Base-by-base conservation (phyloP, 1,284 basidiomycete genomes). In the Malassezia cuniculi region DNA sequence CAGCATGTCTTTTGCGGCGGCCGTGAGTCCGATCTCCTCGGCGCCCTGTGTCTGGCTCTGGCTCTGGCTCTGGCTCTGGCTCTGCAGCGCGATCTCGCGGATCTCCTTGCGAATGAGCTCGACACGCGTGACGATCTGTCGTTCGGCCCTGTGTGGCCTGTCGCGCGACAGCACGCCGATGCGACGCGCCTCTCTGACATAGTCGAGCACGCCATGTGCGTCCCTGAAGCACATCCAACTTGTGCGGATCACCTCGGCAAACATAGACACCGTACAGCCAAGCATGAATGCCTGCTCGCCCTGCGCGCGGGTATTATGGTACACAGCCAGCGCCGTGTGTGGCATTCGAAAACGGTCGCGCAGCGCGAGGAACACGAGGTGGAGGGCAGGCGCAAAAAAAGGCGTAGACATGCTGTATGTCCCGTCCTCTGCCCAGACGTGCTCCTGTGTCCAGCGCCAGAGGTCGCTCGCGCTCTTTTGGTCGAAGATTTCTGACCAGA, bases 321-420 rank as follows among this genome's bases (percentile, higher is more conserved):
- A 26, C 11, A 62, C 34, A 16, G 52, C 32, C 2, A 64, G 41
- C 17, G 60, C 60, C 0, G 50, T 36, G 15, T 54, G 50, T 6
- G 60, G 60, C 1, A 43, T 36, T 1, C 39, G 46, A 33, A 60
- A 52, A 1, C 51, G 45, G 40, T 64, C 53, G 2, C 60, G 37
- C 12, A 61, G 37, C n/a, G 52, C 44, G 16, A 54, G 21, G 26
- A 64, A 47, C 2, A 64, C 42, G n/a, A 54, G 47, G 6, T 58
- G 58, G 6, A 64, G 37, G 1, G 57, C 60, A 0, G 57, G 51
- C 3, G 59, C 41, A 26, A 55, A 64, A 39, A 48, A 62, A 1
- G 59, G 42, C 15, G 60, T 60, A 4, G 43, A 31, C 14, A 49
- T 39, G 11, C 59, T 57, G 35, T 45, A 45, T 10, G n/a, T 6